These are phyloP conservation scores for Tolypocladium capitatum DNA, from an alignment of 2,329 filamentous ascomycete genomes.

Conservation along the genomic window DNA sequence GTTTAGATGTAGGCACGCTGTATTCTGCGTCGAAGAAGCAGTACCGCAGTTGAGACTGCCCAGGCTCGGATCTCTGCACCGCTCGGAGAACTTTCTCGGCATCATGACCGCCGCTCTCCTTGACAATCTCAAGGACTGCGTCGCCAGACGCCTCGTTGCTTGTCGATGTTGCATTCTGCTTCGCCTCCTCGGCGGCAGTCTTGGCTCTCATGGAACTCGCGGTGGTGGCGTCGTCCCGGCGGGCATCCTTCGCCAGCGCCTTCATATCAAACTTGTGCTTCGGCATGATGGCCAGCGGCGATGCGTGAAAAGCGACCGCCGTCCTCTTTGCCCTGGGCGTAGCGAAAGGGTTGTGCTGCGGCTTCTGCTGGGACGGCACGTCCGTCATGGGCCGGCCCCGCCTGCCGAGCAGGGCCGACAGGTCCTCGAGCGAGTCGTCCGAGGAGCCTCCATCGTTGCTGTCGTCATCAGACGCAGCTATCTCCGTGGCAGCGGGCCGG, in stretches of 20 bases:
- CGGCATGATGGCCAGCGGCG: slow-evolving; percentile 35
- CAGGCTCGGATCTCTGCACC: slow-evolving; percentile 34
- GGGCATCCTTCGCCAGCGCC: slow-evolving; percentile 44
- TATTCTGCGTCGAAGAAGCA: slow-evolving; percentile 35
- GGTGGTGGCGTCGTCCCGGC: slow-evolving; percentile 44
- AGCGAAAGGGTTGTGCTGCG: slow-evolving; percentile 13
- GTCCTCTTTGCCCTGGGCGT: slow-evolving; percentile 37
- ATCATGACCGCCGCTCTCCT: slow-evolving; percentile 26
- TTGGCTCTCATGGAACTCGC: slow-evolving; percentile 36
- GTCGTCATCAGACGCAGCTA: slow-evolving; percentile 63
- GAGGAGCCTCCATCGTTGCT: slow-evolving; percentile 40
- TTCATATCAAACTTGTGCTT: slow-evolving; percentile 53
- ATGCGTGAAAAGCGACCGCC: slow-evolving; percentile 25
- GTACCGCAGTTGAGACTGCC: slow-evolving; percentile 23
- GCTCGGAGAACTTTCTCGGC: slow-evolving; percentile 33
- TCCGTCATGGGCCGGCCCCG: slow-evolving; percentile 7
- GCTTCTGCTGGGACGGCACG: slow-evolving; percentile 1
- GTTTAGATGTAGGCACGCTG: slow-evolving; percentile 10
- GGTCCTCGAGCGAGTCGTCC: slow-evolving; percentile 43
- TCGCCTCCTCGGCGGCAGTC: slow-evolving; percentile 16
- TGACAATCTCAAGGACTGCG: slow-evolving; percentile 17
- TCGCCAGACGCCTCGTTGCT: slow-evolving; percentile 10
- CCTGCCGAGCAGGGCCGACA: slow-evolving; percentile 23
- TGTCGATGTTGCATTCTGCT: slow-evolving; percentile 1
- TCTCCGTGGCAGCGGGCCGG: slow-evolving; percentile 24